phyloP scores from a whole-genome alignment of 2,329 filamentous ascomycete species.

The Colletotrichum sp. region DNA sequence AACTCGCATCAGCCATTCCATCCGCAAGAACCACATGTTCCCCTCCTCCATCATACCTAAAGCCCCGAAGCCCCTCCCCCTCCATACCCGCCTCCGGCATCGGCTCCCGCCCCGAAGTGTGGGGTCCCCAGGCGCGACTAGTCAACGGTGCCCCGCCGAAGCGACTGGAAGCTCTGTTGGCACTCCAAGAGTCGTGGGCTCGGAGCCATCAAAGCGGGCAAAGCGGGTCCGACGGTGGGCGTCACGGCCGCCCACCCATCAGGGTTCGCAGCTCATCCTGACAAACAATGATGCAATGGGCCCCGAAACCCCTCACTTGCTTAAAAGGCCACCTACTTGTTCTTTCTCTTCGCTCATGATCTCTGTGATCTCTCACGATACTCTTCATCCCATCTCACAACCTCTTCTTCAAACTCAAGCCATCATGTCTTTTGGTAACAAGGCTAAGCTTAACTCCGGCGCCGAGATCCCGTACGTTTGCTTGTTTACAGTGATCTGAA shows the following conservation, averaged over 20 bases:
- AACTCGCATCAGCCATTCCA: not conserved
- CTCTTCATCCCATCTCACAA: not conserved
- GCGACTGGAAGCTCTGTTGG: not conserved
- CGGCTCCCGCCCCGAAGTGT: not conserved
- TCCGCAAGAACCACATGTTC: not conserved
- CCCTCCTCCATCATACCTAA: not conserved
- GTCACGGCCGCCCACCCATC: conserved; percentile 9
- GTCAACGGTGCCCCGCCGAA: not conserved
- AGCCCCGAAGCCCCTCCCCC: not conserved
- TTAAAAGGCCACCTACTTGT: not conserved
- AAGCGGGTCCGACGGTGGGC: conserved; percentile 17
- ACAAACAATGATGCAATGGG: conserved; percentile 22
- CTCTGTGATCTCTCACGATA: not conserved
- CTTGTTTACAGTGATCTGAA: not conserved
- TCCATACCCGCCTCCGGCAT: not conserved
- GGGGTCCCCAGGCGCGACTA: not conserved
- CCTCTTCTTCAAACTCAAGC: not conserved
- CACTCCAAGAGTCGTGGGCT: not conserved
- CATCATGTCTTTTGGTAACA: conserved; percentile 60
- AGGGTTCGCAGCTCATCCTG: conserved; percentile 18
- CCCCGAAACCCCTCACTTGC: conserved; percentile 14
- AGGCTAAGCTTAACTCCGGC: conserved; percentile 67
- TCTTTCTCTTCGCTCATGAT: not conserved
- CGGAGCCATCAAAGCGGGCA: not conserved
- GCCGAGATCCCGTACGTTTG: conserved; percentile 60